Conservation (phyloP, 2,329 filamentous ascomycete genomes). For the Aspergillus puulaauensis region DNA sequence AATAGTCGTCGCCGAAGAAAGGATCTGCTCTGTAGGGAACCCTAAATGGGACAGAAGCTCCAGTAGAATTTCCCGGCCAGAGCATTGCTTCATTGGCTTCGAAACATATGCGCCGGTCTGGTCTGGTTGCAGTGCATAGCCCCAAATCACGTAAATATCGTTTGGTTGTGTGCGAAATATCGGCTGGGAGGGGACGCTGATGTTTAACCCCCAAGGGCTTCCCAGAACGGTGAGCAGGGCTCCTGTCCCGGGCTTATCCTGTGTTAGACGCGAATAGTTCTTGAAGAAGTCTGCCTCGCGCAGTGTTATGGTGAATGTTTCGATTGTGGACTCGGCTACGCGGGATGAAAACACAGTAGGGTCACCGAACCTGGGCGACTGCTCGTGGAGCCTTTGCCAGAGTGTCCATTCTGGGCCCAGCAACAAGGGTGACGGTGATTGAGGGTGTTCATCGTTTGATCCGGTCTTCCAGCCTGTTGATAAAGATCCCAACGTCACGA, state of each 20-base stretch:
- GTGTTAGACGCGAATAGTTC: constrained; percentile 23
- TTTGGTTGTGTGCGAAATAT: constrained; percentile 39
- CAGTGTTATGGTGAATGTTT: constrained; percentile 41
- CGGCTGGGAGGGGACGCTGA: constrained; percentile 41
- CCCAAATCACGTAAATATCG: constrained; percentile 37
- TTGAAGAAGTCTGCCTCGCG: constrained; percentile 28
- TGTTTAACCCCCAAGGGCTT: constrained; percentile 40
- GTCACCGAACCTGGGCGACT: background rate
- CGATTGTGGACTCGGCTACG: constrained; percentile 31
- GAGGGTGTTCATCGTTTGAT: no score
- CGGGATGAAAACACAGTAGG: constrained; percentile 18
- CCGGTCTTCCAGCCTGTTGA: background rate
- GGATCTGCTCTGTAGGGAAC: constrained; percentile 28
- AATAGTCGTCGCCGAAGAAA: constrained; percentile 28
- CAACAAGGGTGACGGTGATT: no score
- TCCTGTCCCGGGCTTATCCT: constrained; percentile 27
- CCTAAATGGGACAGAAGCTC: constrained; percentile 39
- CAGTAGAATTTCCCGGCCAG: constrained; percentile 37
- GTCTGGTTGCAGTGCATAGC: constrained; percentile 38
- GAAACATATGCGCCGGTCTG: constrained; percentile 35
- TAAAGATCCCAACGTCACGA: constrained; percentile 33
- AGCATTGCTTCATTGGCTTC: constrained; percentile 41
- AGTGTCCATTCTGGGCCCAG: constrained; percentile 26
- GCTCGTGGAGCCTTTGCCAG: constrained; percentile 8
- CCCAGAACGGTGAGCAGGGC: constrained; percentile 38